Evolutionary conservation across 2,329 filamentous ascomycete species (phyloP).

Genomic region (Elsinoe australis): DNA sequence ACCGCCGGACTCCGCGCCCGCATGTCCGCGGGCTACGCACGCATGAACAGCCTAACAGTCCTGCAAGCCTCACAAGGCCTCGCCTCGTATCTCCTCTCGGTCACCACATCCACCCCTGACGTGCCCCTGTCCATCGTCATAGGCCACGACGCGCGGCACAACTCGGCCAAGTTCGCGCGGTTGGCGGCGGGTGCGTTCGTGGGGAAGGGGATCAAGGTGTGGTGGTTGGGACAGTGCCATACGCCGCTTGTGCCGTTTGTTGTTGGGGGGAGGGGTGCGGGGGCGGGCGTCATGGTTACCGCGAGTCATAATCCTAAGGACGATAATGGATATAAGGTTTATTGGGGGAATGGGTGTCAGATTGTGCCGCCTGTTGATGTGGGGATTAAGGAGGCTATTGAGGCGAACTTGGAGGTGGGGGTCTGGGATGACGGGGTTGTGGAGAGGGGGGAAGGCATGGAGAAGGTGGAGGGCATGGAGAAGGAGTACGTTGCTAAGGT

Average conservation of each 20-base stretch:
- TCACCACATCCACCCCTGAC: conserved; percentile 28
- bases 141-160: conserved; percentile 56
- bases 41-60: conserved; percentile 34
- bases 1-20: conserved; percentile 56
- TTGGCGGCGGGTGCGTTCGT: conserved; percentile 54
- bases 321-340: conserved; percentile 63
- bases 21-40: conserved; percentile 58
- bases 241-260: conserved; percentile 58
- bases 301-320: conserved; percentile 58
- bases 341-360: conserved; percentile 57
- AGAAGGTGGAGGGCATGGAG: conserved; percentile 1
- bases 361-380: conserved; percentile 56
- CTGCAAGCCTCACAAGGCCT: conserved; percentile 56
- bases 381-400: conserved; percentile 51
- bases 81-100: conserved; percentile 49
- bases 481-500: conserved; percentile 3
- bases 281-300: conserved; percentile 58
- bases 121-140: conserved; percentile 49
- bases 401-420: conserved; percentile 46
- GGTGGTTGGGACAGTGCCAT: conserved; percentile 51
- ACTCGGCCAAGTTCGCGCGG: conserved; percentile 53
- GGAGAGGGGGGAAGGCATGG: not conserved
- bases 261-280: conserved; percentile 46
- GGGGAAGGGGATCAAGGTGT: conserved; percentile 51
- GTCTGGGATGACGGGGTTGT: conserved; percentile 34